Conservation (phyloP, 1,284 basidiomycete species). For the Rhodotorula sp. region DNA sequence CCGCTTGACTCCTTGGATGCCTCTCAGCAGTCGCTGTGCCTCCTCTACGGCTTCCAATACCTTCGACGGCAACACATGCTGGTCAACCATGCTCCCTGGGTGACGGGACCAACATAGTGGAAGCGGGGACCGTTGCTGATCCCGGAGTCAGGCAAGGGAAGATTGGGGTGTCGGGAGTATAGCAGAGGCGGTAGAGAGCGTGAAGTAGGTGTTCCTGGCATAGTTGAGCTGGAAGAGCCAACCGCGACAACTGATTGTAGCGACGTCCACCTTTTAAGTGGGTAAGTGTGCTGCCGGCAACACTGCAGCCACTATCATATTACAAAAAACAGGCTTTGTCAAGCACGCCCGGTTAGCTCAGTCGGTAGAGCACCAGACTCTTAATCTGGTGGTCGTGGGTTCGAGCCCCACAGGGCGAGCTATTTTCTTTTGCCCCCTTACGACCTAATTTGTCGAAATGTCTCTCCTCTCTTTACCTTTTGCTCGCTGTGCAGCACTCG, state of each 20-base stretch:
- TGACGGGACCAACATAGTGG: not conserved
- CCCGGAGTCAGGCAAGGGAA: not conserved
- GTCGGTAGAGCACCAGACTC: constrained; percentile 44
- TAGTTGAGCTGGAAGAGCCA: not conserved
- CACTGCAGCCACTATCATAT: too few species aligned
- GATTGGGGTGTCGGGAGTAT: not conserved
- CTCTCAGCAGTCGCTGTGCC: not conserved
- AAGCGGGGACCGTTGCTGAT: not conserved
- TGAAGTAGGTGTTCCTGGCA: not conserved
- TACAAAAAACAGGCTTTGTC: too few species aligned
- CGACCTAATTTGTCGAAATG: too few species aligned
- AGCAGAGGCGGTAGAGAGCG: not conserved
- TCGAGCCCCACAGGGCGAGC: constrained; percentile 45
- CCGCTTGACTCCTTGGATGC: not conserved
- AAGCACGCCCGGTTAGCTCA: constrained; percentile 44
- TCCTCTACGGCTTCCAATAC: not conserved
- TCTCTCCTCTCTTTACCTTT: too few species aligned
- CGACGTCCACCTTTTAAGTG: too few species aligned
- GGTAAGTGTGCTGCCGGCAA: too few species aligned
- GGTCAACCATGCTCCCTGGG: not conserved
- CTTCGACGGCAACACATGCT: not conserved
- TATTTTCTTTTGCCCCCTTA: too few species aligned
- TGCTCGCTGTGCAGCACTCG: too few species aligned
- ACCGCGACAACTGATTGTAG: too few species aligned
- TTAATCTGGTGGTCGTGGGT: constrained; percentile 44